phyloP scores from a whole-genome alignment of 164 flowering plant genomes.

The Nymphaea thermarum region DNA sequence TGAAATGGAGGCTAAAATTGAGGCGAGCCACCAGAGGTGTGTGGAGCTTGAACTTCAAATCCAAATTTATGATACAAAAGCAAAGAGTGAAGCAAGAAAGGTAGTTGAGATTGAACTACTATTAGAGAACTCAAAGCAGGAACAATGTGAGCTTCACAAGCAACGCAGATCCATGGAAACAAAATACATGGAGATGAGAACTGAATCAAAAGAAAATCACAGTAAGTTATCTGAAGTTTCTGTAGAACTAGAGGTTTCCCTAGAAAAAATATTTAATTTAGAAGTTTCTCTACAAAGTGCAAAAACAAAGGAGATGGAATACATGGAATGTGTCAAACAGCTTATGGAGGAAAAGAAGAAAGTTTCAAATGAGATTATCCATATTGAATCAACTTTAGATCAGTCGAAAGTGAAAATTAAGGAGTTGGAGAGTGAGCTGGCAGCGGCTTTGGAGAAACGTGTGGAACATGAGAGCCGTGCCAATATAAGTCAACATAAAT shows the following conservation, averaged over 20 bases:
- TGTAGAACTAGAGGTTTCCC: background rate
- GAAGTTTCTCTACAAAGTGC: background rate
- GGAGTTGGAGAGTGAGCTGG: background rate
- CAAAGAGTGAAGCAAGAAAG: constrained; percentile 15
- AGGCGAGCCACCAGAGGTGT: constrained; percentile 39
- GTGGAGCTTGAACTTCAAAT: constrained; percentile 49
- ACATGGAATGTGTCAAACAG: background rate
- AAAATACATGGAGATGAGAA: background rate
- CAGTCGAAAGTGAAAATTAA: background rate
- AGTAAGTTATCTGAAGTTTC: background rate
- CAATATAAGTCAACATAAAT: constrained; percentile 1
- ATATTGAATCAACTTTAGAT: background rate
- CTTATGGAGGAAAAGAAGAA: background rate
- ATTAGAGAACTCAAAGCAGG: background rate
- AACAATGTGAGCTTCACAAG: background rate
- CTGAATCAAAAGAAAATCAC: background rate
- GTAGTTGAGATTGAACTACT: background rate
- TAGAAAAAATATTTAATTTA: background rate
- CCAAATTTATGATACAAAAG: constrained; percentile 36
- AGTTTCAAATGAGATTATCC: background rate
- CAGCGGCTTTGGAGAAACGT: background rate
- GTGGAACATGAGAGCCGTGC: background rate
- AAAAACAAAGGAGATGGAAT: background rate
- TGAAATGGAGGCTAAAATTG: constrained; percentile 3
- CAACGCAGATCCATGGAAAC: background rate